phyloP scores from a whole-genome alignment of 441 rosid species.

The Corymbia citriodora region DNA sequence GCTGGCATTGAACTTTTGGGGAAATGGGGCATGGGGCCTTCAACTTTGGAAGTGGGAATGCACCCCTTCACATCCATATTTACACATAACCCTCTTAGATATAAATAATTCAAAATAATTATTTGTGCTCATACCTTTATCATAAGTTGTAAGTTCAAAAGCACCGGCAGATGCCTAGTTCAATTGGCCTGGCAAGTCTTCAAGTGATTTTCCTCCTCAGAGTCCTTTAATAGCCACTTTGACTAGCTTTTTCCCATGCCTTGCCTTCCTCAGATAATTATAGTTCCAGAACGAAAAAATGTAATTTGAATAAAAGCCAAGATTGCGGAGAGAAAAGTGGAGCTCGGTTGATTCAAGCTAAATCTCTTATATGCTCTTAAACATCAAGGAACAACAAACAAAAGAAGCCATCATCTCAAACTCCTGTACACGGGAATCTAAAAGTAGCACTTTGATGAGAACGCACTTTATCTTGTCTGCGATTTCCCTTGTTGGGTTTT shows the following conservation, averaged over 20 bases:
- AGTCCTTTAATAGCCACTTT: conserved; percentile 13
- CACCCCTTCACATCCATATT: not conserved
- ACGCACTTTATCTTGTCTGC: not conserved
- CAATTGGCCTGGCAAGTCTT: conserved; percentile 10
- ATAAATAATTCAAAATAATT: not conserved
- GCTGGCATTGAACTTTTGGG: not conserved
- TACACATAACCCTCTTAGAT: not conserved
- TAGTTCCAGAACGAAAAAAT: not conserved
- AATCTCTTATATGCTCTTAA: not conserved
- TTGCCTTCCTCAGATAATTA: not conserved
- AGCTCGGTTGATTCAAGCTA: not conserved
- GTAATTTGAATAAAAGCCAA: not conserved
- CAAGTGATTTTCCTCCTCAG: conserved; percentile 31
- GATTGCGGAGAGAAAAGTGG: not conserved
- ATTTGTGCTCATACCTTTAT: not conserved
- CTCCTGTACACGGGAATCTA: not conserved
- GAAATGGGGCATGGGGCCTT: not conserved
- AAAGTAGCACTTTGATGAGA: not conserved
- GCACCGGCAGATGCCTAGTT: conserved; percentile 8
- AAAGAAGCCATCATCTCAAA: not conserved
- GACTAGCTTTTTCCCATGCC: conserved; percentile 12
- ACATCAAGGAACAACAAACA: not conserved
- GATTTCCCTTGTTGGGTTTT: not conserved
- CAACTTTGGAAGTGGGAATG: not conserved
- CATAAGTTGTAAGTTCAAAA: not conserved